phyloP scores from a whole-genome alignment of 2,329 filamentous ascomycete genomes.

The Orbilia ellipsospora region DNA sequence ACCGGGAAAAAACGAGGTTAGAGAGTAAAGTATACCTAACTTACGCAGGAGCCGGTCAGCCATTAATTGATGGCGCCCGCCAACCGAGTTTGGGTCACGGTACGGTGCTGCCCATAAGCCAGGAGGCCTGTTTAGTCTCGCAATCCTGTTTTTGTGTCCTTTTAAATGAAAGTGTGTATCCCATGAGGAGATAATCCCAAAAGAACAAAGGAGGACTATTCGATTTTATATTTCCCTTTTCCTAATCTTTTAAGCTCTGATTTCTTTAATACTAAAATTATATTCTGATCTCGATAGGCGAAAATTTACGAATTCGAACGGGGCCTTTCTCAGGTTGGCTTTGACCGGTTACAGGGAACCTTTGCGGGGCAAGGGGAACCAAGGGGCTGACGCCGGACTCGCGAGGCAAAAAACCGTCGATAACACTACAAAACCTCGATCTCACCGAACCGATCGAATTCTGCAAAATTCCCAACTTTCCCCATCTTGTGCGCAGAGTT shows the following conservation, averaged over 20 bases:
- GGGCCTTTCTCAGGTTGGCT: not conserved
- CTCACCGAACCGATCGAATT: conserved; percentile 30
- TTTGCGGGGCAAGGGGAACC: conserved; percentile 16
- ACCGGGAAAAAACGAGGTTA: not conserved
- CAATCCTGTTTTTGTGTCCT: conserved; percentile 22
- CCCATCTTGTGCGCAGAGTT: not conserved
- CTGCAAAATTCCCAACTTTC: conserved; percentile 5
- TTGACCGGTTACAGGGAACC: conserved; percentile 1
- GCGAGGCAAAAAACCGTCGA: conserved; percentile 28
- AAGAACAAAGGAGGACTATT: not conserved
- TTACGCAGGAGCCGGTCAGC: not conserved
- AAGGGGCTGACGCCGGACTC: not conserved
- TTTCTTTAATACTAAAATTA: not conserved
- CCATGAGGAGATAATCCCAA: not conserved
- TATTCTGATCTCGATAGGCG: not conserved
- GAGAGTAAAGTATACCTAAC: not conserved
- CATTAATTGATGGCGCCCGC: not conserved
- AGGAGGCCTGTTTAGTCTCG: conserved; percentile 10
- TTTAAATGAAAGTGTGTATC: not conserved
- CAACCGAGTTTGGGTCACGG: not conserved
- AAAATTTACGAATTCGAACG: not conserved
- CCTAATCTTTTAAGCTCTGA: not conserved
- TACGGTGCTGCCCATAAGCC: not conserved
- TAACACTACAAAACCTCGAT: conserved; percentile 36
- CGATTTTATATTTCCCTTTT: conserved; percentile 3